phyloP scores from a whole-genome alignment of 306 rosid species.

The Acacia acuminata region DNA sequence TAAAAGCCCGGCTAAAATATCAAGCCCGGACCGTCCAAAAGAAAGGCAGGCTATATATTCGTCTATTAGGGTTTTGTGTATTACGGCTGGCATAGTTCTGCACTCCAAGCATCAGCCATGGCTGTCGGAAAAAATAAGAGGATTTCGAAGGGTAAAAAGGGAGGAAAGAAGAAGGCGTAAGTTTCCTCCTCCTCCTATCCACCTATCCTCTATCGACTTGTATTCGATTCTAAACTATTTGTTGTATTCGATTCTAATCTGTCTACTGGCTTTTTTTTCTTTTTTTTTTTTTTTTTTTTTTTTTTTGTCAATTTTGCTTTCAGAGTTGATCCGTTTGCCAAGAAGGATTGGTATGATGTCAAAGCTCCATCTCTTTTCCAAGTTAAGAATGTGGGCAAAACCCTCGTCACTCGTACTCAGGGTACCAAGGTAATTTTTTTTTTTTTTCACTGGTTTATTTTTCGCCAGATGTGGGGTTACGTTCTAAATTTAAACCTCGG shows the following conservation, averaged over 20 bases:
- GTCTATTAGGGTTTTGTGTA: slow-evolving; percentile 36
- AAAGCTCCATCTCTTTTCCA: slow-evolving; percentile 59
- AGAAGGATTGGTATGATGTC: slow-evolving; percentile 74
- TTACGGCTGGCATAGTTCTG: neutral
- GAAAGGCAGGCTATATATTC: too few relatives aligned
- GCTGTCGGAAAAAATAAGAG: slow-evolving; percentile 80
- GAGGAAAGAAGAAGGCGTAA: slow-evolving; percentile 81
- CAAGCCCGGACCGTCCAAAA: too few relatives aligned
- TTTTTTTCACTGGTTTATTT: neutral
- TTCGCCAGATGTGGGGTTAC: neutral
- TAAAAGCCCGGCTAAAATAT: too few relatives aligned
- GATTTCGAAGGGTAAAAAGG: slow-evolving; percentile 81
- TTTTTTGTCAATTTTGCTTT: neutral
- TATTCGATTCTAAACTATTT: too few relatives aligned
- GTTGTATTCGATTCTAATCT: neutral
- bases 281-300: neutral
- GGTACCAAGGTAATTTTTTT: slow-evolving; percentile 54
- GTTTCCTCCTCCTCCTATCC: neutral
- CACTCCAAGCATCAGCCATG: slow-evolving; percentile 31
- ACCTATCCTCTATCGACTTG: too few relatives aligned
- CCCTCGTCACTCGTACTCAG: slow-evolving; percentile 72
- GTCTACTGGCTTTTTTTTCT: too few relatives aligned
- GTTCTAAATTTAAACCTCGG: too few relatives aligned
- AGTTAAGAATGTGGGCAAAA: slow-evolving; percentile 59
- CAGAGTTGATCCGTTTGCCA: slow-evolving; percentile 66